Evolutionary conservation across 352 stramenopile genomes (phyloP).

Genomic region (Phytophthora colocasiae): DNA sequence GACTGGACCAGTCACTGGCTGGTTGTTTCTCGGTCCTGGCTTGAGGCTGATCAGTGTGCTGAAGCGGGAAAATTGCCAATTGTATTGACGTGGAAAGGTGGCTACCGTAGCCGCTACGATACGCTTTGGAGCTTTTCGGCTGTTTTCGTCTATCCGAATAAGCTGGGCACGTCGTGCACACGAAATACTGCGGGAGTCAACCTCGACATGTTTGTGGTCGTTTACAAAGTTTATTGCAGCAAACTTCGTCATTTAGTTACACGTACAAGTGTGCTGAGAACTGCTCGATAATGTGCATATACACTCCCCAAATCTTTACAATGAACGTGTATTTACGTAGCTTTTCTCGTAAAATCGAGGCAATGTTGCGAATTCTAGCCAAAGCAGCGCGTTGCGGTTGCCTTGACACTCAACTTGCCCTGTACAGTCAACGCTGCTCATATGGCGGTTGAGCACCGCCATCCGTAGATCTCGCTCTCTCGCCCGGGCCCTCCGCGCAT

Average conservation of each 20-base stretch:
- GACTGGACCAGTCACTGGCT: background rate
- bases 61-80: constrained; percentile 22
- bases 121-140: background rate
- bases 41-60: background rate
- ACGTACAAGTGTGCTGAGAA: background rate
- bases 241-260: background rate
- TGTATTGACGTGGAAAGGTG: constrained; percentile 2
- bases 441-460: background rate
- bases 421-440: background rate
- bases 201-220: background rate
- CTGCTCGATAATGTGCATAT: too few species aligned
- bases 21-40: background rate
- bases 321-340: too few species aligned
- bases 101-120: background rate
- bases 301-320: too few species aligned
- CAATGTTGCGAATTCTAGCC: too few species aligned
- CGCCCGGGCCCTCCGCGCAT: constrained; percentile 21
- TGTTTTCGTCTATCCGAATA: constrained; percentile 8
- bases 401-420: too few species aligned
- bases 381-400: too few species aligned
- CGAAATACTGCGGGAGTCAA: constrained; percentile 2
- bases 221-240: background rate
- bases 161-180: background rate
- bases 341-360: too few species aligned
- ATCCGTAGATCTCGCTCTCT: constrained; percentile 3